These are phyloP conservation scores for Saraca asoca DNA, from an alignment of 331 rosid genomes.

Conservation along the genomic window DNA sequence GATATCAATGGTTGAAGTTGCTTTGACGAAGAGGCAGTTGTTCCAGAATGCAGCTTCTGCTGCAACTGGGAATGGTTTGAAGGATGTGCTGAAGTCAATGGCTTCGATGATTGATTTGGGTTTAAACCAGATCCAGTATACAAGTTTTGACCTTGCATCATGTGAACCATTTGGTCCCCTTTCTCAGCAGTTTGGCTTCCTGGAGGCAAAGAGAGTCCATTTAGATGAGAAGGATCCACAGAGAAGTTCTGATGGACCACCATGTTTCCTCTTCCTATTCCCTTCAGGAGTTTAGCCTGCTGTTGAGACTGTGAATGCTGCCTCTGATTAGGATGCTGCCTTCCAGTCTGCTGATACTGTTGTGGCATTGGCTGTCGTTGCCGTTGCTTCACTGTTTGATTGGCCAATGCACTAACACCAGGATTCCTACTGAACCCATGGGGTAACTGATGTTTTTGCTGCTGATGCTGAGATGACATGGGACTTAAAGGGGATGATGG, in stretches of 20 bases:
- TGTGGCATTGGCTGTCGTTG: constrained; percentile 71
- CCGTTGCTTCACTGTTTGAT: constrained; percentile 74
- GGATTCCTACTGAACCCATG: constrained; percentile 79
- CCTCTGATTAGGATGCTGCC: constrained; percentile 91
- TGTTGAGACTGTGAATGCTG: constrained; percentile 75
- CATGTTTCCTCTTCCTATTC: constrained; percentile 76
- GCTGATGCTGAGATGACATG: constrained; percentile 72
- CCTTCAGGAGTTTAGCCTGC: constrained; percentile 75
- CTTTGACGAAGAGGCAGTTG: constrained; percentile 57
- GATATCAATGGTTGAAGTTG: constrained; percentile 62
- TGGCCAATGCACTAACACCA: constrained; percentile 60
- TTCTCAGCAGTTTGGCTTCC: constrained; percentile 83
- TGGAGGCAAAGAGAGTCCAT: constrained; percentile 71
- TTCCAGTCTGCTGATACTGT: constrained; percentile 76
- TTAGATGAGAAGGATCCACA: constrained; percentile 69
- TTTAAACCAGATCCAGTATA: constrained; percentile 72
- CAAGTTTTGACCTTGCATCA: constrained; percentile 75
- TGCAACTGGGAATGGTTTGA: constrained; percentile 73
- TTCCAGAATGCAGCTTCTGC: constrained; percentile 61
- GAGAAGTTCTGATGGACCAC: constrained; percentile 66
- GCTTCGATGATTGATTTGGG: constrained; percentile 63
- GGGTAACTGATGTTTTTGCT: constrained; percentile 80
- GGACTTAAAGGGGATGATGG: constrained; percentile 72
- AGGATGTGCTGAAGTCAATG: constrained; percentile 58
- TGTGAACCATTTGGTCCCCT: constrained; percentile 76